Evolutionary conservation across 345 rosid genomes (phyloP), one percentile per base, ranked within the genome.

Genomic region (Syzygium oleosum): DNA sequence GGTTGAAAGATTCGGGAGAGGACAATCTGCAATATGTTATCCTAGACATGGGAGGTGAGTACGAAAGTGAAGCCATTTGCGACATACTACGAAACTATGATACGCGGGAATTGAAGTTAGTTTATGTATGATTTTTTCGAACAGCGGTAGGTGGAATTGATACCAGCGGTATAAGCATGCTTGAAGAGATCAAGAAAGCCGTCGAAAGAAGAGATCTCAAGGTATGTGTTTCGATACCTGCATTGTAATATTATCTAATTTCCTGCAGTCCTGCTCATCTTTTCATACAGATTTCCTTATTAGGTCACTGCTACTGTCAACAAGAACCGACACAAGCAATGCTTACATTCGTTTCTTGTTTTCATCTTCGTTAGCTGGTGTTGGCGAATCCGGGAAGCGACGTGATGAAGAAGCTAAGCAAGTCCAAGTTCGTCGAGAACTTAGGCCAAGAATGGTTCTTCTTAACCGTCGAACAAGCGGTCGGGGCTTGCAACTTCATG

Each of bases 131-230:
- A 38, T 73, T 17, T 5, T 73, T 27, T 73, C 15, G 61, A 55
- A 25, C 93, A 97, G 98, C 94, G 87, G 96, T 97, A 86, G 98
- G 98, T 46, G 96, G 94, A 92, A 97, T 96, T 49, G 99, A 97
- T 91, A 95, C 99, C 46, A 97, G 99, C 88, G 99, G 99, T n/a
- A 89, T 97, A 87, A 92, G 98, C 94, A 97, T 95, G 99, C 91
- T 97, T n/a, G 98, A 96, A 84, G 99, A 96, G 90, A 87, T 92
- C 34, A 93, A 92, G 91, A 95, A 94, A 88, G 84, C 84, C 54
- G 29, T 89, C 1, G 95, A 92, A 43, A 93, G 97, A 91, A 94
- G 95, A 86, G 97, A 88, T 54, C 89, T 97, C 29, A 91, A 95
- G 96, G 99, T 96, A 87, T 43, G 46, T 43, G 46, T 43, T 43